These are phyloP conservation scores for Magnusiomyces clavatus DNA, from an alignment of 1,139 yeast species.

Conservation along the genomic window DNA sequence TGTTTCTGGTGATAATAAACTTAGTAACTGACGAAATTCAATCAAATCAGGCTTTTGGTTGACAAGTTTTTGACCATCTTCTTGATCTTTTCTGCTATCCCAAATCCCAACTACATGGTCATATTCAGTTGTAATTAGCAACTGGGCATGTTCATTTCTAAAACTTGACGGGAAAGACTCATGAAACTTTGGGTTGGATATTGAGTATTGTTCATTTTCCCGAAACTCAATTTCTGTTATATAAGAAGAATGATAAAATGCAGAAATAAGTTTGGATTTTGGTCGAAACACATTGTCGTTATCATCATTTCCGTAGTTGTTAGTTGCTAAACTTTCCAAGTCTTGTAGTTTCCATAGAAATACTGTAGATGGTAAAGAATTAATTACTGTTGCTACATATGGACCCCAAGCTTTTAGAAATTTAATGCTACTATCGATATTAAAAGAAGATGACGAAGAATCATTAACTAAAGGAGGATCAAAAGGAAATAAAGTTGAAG, in stretches of 20 bases:
- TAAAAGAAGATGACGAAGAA: too few relatives aligned
- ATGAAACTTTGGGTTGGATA: not conserved
- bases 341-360: slow-evolving; percentile 14
- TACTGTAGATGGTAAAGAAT: slow-evolving; percentile 14
- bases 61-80: not conserved
- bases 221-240: not conserved
- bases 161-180: too few relatives aligned
- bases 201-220: not conserved
- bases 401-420: not conserved
- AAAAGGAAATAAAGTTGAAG: too few relatives aligned
- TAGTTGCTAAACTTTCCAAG: not conserved
- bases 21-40: not conserved
- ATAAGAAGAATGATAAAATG: slow-evolving; percentile 2
- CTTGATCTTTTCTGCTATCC: not conserved
- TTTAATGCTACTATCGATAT: too few relatives aligned
- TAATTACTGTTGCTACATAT: slow-evolving; percentile 15
- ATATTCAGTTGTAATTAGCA: not conserved
- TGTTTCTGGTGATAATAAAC: not conserved
- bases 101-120: slow-evolving; percentile 4
- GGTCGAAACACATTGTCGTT: not conserved
- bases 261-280: not conserved
- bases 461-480: too few relatives aligned
- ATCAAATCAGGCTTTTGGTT: not conserved
- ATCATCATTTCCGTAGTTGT: not conserved
- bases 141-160: too few relatives aligned